These are phyloP conservation scores for Graphilbum sp. DNA, from an alignment of 2,329 filamentous ascomycete species.

Conservation along the genomic window DNA sequence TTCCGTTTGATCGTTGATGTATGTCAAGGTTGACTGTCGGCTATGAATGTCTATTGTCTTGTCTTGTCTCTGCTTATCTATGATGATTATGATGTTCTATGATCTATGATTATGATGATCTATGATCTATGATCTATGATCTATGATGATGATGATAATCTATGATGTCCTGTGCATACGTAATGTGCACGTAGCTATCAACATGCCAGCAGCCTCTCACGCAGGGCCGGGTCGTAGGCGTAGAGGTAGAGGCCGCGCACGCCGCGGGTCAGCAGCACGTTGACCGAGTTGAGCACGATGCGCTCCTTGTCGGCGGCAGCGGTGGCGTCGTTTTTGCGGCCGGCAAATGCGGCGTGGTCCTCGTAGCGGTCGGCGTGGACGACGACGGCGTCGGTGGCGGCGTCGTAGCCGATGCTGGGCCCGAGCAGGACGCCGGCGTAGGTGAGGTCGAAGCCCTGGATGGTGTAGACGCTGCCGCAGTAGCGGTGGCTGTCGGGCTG, in stretches of 20 bases:
- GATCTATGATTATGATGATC: too few relatives aligned
- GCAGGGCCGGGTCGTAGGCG: constrained; percentile 1
- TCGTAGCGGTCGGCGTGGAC: constrained; percentile 1
- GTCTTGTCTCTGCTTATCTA: too few relatives aligned
- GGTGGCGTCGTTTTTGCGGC: constrained; percentile 3
- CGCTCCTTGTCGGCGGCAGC: constrained; percentile 3
- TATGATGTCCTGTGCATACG: too few relatives aligned
- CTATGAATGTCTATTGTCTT: too few relatives aligned
- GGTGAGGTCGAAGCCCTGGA: constrained; percentile 5
- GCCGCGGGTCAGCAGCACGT: constrained; percentile 4
- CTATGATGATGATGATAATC: too few relatives aligned
- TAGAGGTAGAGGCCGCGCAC: constrained; percentile 4
- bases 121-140: too few relatives aligned
- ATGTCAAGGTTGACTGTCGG: too few relatives aligned
- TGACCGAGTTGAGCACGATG: constrained; percentile 5
- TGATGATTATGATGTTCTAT: too few relatives aligned
- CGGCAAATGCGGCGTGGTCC: constrained; percentile 4
- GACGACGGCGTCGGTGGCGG: not conserved
- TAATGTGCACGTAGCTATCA: too few relatives aligned
- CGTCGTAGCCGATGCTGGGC: constrained; percentile 4
- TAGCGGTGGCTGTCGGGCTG: constrained; percentile 5
- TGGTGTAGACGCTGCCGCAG: constrained; percentile 6
- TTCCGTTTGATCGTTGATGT: too few relatives aligned
- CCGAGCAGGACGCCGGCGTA: constrained; percentile 5
- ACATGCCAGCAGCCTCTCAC: constrained; percentile 1